Base-by-base conservation (phyloP, 352 stramenopile genomes). In the Globisporangium nodosum region DNA sequence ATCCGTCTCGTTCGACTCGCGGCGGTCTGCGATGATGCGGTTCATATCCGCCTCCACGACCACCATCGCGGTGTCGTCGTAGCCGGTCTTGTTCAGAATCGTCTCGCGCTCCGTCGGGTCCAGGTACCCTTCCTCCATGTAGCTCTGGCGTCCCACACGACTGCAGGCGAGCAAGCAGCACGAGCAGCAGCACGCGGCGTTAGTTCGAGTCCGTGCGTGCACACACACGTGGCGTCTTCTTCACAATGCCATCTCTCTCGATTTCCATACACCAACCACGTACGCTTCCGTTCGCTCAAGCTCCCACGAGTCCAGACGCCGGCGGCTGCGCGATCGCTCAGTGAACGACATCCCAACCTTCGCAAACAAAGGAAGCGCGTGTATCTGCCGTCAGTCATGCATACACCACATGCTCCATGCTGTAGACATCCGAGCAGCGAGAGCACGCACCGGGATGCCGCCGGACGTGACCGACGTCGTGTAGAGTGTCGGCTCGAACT, bases 111-210 rank as follows among this genome's bases (percentile, higher is more conserved):
- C 84, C 47, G 84, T 64, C 2, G 81, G 81, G 61, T 93, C 80
- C 56, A 93, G 58, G 68, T 91, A 93, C 0, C 84, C 84, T 68
- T 93, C 78, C 60, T 93, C 84, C 84, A 93, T 93, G 64, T 93
- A 93, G 60, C 71, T 91, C 55, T 93, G 76, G 11, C 84, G 78
- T 2, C 73, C 82, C 48, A 93, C 80, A 13, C 84, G 84, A 5
- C 77, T 85, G 37, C 49, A 66, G 12, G 37, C 37, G 5, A 43
- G 12, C 43, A 30, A 57, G 7, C 6, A 3, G 4, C 53, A 51
- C 37, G 2, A 24, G 50, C 52, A 52, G 47, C 45, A 52, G 52
- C 20, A 47, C 27, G 20, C 12, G 18, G 5, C 15, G 51, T 50
- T 16, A 63, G 12, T 30, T 6, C 49, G 16, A 27, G 16, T 16